Conservation (phyloP, 768 basidiomycete species). For the Trametes cubensis region DNA sequence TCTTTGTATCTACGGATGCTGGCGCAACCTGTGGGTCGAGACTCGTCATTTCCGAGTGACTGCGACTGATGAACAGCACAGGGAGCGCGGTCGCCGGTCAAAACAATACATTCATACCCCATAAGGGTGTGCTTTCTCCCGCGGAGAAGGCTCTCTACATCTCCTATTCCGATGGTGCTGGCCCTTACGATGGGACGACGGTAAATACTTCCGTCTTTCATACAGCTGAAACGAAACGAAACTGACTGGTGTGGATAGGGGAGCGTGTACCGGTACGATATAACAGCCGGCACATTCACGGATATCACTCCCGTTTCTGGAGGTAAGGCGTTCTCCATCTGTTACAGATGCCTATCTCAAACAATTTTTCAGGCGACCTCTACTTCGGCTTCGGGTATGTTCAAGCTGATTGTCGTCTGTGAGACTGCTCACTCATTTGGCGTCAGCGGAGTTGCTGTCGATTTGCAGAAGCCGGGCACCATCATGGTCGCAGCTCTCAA, state of each 20-base stretch:
- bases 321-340: conserved; percentile 15
- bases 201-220: conserved; percentile 5
- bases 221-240: too few relatives aligned
- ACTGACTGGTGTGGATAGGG: conserved; percentile 17
- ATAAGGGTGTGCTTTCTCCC: conserved; percentile 67
- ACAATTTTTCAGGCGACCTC: conserved; percentile 39
- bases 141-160: conserved; percentile 60
- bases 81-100: conserved; percentile 62
- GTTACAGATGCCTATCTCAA: background rate
- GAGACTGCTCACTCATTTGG: background rate
- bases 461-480: conserved; percentile 61
- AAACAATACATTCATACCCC: conserved; percentile 59
- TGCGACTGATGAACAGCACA: conserved; percentile 25
- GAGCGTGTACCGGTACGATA: conserved; percentile 46
- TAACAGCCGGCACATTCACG: conserved; percentile 56
- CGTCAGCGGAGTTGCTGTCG: conserved; percentile 53
- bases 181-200: conserved; percentile 58
- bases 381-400: conserved; percentile 59
- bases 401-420: background rate
- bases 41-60: background rate
- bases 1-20: conserved; percentile 59
- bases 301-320: conserved; percentile 66
- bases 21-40: conserved; percentile 57
- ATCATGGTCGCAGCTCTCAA: conserved; percentile 67
- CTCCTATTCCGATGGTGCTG: conserved; percentile 63